A percentile compares a stretch with the other conserved stretches of the same genome.
phyloP scores from a whole-genome alignment of 106 monocot species.

The Ottelia alismoides region DNA sequence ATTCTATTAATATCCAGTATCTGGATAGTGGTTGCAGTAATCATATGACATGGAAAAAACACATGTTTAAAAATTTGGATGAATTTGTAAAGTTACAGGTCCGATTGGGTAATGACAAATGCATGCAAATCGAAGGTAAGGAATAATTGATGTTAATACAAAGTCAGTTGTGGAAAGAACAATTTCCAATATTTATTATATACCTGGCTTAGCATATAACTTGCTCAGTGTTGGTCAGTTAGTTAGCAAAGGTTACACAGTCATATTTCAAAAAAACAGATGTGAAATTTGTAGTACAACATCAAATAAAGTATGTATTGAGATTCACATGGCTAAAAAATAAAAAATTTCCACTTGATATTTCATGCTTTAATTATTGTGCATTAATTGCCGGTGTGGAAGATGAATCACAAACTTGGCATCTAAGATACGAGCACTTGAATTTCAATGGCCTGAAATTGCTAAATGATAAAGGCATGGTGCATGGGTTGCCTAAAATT shows the following conservation, averaged over 20 bases:
- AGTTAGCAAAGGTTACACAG: not conserved
- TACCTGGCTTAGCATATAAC: conserved; percentile 8
- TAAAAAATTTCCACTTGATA: conserved; percentile 3
- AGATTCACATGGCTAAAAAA: conserved; percentile 1
- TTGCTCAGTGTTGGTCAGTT: conserved; percentile 15
- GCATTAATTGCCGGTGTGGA: not conserved
- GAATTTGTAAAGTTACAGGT: not conserved
- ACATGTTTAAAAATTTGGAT: not conserved
- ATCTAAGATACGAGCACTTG: conserved; percentile 1
- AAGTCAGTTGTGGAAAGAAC: conserved; percentile 1
- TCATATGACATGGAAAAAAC: not conserved
- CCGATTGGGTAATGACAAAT: too few species aligned
- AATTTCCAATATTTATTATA: not conserved
- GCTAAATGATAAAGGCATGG: not conserved
- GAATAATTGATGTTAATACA: conserved; percentile 1
- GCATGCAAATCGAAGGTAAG: conserved; percentile 4
- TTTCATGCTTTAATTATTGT: not conserved
- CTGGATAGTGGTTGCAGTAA: conserved; percentile 11
- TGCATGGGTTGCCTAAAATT: not conserved
- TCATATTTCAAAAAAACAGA: conserved; percentile 2
- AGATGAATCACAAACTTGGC: not conserved
- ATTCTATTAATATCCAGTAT: not conserved
- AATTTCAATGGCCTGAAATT: conserved; percentile 11
- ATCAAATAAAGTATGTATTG: not conserved
- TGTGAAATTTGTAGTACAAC: not conserved